Evolutionary conservation across 139 green algal genomes (phyloP).

Genomic region (Picochlorum sp.): DNA sequence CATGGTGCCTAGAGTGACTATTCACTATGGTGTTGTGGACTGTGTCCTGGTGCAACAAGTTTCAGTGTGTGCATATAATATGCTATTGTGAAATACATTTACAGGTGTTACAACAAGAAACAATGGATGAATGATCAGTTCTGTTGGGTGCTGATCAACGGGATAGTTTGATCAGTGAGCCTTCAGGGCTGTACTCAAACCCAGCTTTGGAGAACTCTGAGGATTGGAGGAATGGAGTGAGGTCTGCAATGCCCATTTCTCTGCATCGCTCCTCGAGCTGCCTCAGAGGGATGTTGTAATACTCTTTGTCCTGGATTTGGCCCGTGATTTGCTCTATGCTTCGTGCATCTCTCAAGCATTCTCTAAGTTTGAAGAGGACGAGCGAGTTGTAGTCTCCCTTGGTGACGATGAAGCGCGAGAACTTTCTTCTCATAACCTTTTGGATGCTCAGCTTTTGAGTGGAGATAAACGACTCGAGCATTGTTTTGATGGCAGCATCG

Average conservation of each 20-base stretch:
- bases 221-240: constrained; percentile 61
- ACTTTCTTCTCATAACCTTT: constrained; percentile 68
- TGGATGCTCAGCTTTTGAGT: constrained; percentile 95
- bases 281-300: constrained; percentile 15
- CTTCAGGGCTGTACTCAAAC: constrained; percentile 39
- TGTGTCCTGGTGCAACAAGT: not conserved
- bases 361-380: constrained; percentile 59
- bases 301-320: constrained; percentile 15
- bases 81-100: not conserved
- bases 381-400: constrained; percentile 88
- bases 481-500: constrained; percentile 69
- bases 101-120: not conserved
- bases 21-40: not conserved
- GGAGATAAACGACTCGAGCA: constrained; percentile 92
- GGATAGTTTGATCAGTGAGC: constrained; percentile 29
- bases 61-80: not conserved
- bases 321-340: constrained; percentile 25
- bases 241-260: constrained; percentile 75
- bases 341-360: constrained; percentile 50
- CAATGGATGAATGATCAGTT: no score
- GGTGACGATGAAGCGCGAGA: constrained; percentile 62
- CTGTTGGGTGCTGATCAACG: constrained; percentile 1
- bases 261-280: constrained; percentile 66
- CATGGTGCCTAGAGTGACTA: constrained; percentile 10
- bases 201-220: constrained; percentile 41